Evolutionary conservation across 2,329 filamentous ascomycete species (phyloP), one percentile per base, ranked within the genome.

Genomic region (Apiospora sp.): DNA sequence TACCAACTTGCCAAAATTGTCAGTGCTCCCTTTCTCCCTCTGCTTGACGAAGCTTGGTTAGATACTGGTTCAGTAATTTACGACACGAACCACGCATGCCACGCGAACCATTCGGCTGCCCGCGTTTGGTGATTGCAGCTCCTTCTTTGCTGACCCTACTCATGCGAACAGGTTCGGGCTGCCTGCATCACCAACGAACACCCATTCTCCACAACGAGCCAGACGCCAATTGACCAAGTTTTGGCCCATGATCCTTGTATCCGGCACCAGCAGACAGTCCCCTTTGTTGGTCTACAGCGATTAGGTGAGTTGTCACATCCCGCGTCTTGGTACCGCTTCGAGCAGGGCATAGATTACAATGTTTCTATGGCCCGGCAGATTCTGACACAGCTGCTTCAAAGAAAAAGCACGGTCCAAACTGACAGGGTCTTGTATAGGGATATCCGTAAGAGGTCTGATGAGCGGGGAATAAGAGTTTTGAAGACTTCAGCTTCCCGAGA

Each of bases 121-220:
- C 78, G 77, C 83, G 75, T 79, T 75, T 76, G 80, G 77, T 81
- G 79, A 81, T 82, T 83, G 80, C 80, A 80, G 79, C 75, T 73
- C 76, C 74, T 75, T 41, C 58, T 64, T 64, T 64, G 58, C 79
- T 78, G 81, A 74, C 81, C 78, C 76, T 74, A 75, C 78, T 79
- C 78, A 83, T 84, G 83, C 83, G 83, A 85, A 85, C 83, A 84
- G 82, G 82, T 84, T 84, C 82, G 80, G 84, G 83, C 78, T 83
- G 81, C 79, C 81, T 82, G 83, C 84, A 85, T 84, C 64, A 80
- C 80, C 79, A 82, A 80, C 80, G 78, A 80, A 78, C 78, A 75
- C 77, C 72, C 77, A 79, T 44, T 69, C 22, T 49, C 68, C 68
- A 54, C n/a, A 27, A 58, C 46, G 48, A 58, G 19, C 37, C 48